Conservation (phyloP, 2,329 filamentous ascomycete species). For the Stachybotrys chartarum region DNA sequence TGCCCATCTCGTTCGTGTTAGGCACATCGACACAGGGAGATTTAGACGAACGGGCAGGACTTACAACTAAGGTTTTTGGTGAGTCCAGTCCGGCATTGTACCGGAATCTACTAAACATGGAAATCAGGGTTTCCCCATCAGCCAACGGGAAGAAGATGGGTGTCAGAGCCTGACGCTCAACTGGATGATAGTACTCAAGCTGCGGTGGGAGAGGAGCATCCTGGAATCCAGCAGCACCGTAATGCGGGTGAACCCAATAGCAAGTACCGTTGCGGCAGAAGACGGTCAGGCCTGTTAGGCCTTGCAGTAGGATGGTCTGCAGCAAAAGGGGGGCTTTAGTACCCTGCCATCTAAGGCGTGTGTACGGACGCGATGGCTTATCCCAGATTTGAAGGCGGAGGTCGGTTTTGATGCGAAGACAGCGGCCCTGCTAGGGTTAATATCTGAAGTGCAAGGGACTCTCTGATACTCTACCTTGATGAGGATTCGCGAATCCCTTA, state of each 20-base stretch:
- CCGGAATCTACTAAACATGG: neutral
- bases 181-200: neutral
- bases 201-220: neutral
- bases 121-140: neutral
- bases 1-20: neutral
- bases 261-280: neutral
- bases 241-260: conserved; percentile 1
- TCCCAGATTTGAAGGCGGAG: neutral
- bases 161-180: neutral
- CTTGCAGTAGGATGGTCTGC: neutral
- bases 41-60: neutral
- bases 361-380: neutral
- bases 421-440: neutral
- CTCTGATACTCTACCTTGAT: neutral
- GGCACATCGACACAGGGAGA: too few relatives aligned
- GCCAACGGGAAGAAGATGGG: neutral
- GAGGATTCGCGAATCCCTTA: neutral
- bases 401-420: neutral
- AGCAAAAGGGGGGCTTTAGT: neutral
- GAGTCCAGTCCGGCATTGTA: neutral
- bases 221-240: neutral
- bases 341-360: neutral
- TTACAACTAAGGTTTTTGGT: neutral
- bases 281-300: neutral
- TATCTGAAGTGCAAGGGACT: neutral